phyloP scores from a whole-genome alignment of 768 basidiomycete genomes.

The Termitomyces sp. region DNA sequence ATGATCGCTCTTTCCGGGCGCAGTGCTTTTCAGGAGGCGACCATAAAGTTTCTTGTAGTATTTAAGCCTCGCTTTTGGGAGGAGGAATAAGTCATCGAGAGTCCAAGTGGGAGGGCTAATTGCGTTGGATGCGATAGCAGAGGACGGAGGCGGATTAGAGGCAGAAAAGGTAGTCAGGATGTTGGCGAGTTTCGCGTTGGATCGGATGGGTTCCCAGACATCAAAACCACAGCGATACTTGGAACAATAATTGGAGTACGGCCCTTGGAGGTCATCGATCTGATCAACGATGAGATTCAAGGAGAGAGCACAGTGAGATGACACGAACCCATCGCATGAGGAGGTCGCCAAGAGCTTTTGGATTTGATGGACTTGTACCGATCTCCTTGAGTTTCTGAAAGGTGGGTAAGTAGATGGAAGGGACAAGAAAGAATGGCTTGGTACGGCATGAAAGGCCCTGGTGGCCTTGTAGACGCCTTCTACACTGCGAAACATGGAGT shows the following conservation, averaged over 20 bases:
- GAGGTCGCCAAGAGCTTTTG: slow-evolving; percentile 91
- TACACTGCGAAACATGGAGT: slow-evolving; percentile 91
- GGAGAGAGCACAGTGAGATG: slow-evolving; percentile 4
- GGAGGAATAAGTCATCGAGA: slow-evolving; percentile 81
- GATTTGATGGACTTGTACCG: slow-evolving; percentile 87
- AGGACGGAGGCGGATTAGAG: slow-evolving; percentile 55
- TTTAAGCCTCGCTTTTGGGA: slow-evolving; percentile 80
- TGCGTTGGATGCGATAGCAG: slow-evolving; percentile 32
- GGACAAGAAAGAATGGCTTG: slow-evolving; percentile 11
- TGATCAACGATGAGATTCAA: slow-evolving; percentile 32
- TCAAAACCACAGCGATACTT: slow-evolving; percentile 81
- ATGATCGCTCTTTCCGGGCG: slow-evolving; percentile 85
- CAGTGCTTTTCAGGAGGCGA: slow-evolving; percentile 81
- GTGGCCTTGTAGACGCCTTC: slow-evolving; percentile 94
- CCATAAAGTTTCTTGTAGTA: slow-evolving; percentile 93
- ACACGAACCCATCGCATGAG: slow-evolving; percentile 92
- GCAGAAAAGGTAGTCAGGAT: slow-evolving; percentile 72
- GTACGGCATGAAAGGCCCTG: slow-evolving; percentile 71
- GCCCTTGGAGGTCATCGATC: slow-evolving; percentile 89
- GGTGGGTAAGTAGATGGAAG: slow-evolving; percentile 17
- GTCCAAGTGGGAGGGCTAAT: slow-evolving; percentile 62
- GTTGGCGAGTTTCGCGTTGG: slow-evolving; percentile 67
- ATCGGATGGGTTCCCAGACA: slow-evolving; percentile 73
- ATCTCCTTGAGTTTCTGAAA: slow-evolving; percentile 90
- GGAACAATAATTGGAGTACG: slow-evolving; percentile 80